Evolutionary conservation across 2,329 filamentous ascomycete genomes (phyloP), one percentile per base, ranked within the genome.

Genomic region (Albophoma yamanashiensis): DNA sequence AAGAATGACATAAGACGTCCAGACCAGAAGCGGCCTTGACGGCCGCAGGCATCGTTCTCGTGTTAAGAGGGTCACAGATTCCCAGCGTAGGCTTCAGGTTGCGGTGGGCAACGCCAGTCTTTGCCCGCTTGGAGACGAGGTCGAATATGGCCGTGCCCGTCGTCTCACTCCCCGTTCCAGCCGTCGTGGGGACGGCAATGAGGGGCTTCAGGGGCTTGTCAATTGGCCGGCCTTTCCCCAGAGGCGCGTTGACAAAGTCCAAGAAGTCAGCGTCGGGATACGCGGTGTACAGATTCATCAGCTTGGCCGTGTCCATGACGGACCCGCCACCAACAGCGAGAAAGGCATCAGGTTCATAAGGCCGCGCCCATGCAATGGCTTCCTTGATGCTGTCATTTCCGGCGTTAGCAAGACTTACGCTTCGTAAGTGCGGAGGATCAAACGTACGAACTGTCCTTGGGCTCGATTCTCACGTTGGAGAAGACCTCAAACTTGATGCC

Each of bases 131-230:
- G 55, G 88, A 85, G 2, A 95, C 91, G 0, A 99, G 83, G 69
- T 99, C 94, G 73, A 99, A 99, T 75, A 99, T 99, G 58, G 95
- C 95, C 0, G 94, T 99, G 25, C 94, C 95, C 0, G 94, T 99
- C 0, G 94, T 99, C 75, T 99, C 94, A 59, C 90, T 94, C 4
- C 91, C 90, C 0, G 91, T 94, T 55, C 90, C 90, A 17, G 90
- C 89, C 1, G 90, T 94, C 1, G 90, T 94, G 3, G 90, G 90
- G 1, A 93, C 86, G 40, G 90, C 90, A 56, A 94, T 86, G n/a
- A 94, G 80, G 1, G 90, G 90, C 67, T 82, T 85, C 20, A 94
- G 78, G 39, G 84, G 81, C 64, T 84, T 86, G 57, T 83, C 83
- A 58, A 94, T 87, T 0, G 90, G 90, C n/a, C 83, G 76, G 4